Evolutionary conservation across 768 basidiomycete species (phyloP), one percentile per base, ranked within the genome.

Genomic region (Ephemerocybe angulata): DNA sequence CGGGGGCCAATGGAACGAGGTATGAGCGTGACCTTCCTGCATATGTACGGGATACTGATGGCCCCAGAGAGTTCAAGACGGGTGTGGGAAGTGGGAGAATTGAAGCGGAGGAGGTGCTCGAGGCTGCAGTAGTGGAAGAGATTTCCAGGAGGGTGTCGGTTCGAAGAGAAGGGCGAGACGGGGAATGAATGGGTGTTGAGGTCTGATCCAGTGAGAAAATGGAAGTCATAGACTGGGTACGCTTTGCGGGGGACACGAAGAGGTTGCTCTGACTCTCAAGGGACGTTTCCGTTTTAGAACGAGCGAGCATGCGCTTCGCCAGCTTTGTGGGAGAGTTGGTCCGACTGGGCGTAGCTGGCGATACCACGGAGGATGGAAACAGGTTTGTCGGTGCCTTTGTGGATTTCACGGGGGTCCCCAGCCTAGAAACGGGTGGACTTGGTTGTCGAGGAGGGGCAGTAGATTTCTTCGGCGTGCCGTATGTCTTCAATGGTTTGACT

Each of bases 1-100:
- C 63, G 19, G 66, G 66, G 11, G 86, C 82, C 10, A 90, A 67
- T 17, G 82, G 71, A 10, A 88, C 78, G 15, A 92, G 80, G 69
- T 89, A 92, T 3, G 90, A 91, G n/a, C 90, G 87, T 22, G 86
- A 88, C 56, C 76, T 76, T 22, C 87, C 87, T 2, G 86, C 85
- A 62, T 92, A 92, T 2, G 89, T 92, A 37, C 81, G 78, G 3
- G 82, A 76, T n/a, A n/a, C n/a, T n/a, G n/a, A n/a, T n/a, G n/a
- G n/a, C n/a, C n/a, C n/a, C 42, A 38, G 19, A 12, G 49, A 19
- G 17, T 49, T 49, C n/a, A 22, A 29, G 31, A 63, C 55, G 24
- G 65, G 62, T 46, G 64, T 64, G 49, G 57, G 58, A 58, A 41
- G 38, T 59, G 21, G 29, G 57, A 56, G 28, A 66, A 62, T 33